A percentile compares a stretch with the other conserved stretches of the same genome.
Conservation (phyloP, 208 protist species). For the Strigomonas galati region DNA sequence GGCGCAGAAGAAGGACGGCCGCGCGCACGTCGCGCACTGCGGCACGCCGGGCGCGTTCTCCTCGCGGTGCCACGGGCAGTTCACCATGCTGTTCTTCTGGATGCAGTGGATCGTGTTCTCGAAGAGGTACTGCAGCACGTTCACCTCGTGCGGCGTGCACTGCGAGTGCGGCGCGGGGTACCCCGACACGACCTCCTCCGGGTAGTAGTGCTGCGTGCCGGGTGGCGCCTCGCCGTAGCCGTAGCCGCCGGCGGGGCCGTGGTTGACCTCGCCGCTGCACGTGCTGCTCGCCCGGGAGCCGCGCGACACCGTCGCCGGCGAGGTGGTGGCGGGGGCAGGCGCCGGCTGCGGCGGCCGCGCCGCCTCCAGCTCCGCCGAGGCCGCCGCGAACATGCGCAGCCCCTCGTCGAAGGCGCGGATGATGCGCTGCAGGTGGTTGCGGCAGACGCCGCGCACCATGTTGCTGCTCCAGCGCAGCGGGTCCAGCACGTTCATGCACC, state of each 20-base stretch:
- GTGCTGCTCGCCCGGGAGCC: slow-evolving; percentile 2
- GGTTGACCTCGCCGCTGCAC: no score
- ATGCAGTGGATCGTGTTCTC: slow-evolving; percentile 47
- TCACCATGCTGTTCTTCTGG: slow-evolving; percentile 31
- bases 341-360: not conserved
- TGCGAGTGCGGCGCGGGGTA: slow-evolving; percentile 49
- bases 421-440: slow-evolving; percentile 83
- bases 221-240: not conserved
- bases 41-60: slow-evolving; percentile 18
- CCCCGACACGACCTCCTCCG: slow-evolving; percentile 19
- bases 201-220: no score
- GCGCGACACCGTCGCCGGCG: not conserved
- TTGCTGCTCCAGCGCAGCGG: slow-evolving; percentile 90
- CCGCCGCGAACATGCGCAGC: slow-evolving; percentile 38
- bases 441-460: slow-evolving; percentile 81
- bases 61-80: slow-evolving; percentile 36
- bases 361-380: slow-evolving; percentile 31
- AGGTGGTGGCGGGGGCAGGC: not conserved
- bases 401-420: slow-evolving; percentile 64
- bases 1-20: slow-evolving; percentile 62
- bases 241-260: not conserved
- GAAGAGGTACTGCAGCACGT: slow-evolving; percentile 56
- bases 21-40: slow-evolving; percentile 40
- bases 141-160: slow-evolving; percentile 36
- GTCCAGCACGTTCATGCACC: slow-evolving; percentile 90